Percentiles rank a stretch among this genome's conserved stretches.
Conservation (phyloP, 1,284 basidiomycete genomes). For the Ustilago bromivora region DNA sequence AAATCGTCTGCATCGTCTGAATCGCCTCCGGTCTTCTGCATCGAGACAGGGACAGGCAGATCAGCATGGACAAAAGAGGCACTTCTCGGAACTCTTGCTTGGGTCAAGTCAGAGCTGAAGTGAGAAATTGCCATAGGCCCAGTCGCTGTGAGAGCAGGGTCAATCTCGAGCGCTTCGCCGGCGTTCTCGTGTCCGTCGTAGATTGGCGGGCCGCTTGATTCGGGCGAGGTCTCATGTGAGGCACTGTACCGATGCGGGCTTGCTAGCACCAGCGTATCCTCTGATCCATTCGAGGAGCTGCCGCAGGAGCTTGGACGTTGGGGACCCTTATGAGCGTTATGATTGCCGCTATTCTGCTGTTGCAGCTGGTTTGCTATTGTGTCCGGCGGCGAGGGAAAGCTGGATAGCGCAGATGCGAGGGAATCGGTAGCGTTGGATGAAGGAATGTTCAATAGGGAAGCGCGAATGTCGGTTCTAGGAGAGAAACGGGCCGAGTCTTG, state of each 20-base stretch:
- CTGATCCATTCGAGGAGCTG: constrained; percentile 3
- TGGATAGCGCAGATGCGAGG: constrained; percentile 7
- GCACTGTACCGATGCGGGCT: background rate
- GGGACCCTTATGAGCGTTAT: too few relatives aligned
- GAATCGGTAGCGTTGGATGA: constrained; percentile 3
- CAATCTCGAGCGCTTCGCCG: background rate
- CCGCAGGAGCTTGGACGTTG: background rate
- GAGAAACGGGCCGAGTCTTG: background rate
- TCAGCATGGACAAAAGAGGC: background rate
- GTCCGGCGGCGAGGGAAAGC: background rate
- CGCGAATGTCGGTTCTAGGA: background rate
- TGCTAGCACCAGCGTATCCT: constrained; percentile 1
- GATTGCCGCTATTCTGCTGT: background rate
- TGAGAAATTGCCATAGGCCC: background rate
- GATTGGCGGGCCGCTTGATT: background rate
- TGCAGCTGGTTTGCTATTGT: background rate
- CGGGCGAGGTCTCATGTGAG: background rate
- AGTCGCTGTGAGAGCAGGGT: background rate
- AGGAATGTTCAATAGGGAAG: background rate
- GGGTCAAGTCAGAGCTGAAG: background rate
- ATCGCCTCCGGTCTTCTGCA: background rate
- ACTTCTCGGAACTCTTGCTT: background rate
- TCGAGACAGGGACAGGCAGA: background rate
- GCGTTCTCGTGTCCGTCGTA: background rate
- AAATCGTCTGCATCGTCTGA: constrained; percentile 2